phyloP scores from a whole-genome alignment of 176 grass and related monocot species.

The Chloris gayana region DNA sequence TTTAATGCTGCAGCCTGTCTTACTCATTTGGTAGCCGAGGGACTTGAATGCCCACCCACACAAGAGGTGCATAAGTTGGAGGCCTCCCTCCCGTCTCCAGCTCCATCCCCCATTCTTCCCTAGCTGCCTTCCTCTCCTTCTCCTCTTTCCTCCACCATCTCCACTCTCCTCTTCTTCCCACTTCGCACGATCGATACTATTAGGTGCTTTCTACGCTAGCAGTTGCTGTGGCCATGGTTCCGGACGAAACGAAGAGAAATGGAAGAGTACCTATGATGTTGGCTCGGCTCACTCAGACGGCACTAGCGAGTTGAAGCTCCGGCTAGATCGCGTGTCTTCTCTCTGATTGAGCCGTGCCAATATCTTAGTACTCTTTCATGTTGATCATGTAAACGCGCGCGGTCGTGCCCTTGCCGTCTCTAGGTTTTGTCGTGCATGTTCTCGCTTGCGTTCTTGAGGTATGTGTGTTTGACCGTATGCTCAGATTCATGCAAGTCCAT shows the following conservation, averaged over 20 bases:
- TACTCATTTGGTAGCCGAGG: conserved; percentile 79
- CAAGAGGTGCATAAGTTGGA: conserved; percentile 50
- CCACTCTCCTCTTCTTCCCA: neutral
- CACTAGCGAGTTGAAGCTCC: neutral
- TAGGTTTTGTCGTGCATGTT: neutral
- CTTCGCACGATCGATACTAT: no score
- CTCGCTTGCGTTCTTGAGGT: neutral
- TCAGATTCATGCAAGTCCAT: neutral
- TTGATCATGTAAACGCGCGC: neutral
- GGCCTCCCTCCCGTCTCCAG: conserved; percentile 17
- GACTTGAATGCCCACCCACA: conserved; percentile 62
- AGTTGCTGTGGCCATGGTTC: neutral
- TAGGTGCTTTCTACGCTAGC: neutral
- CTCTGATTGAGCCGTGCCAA: conserved; percentile 99
- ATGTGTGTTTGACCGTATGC: neutral
- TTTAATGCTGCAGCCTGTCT: conserved; percentile 95
- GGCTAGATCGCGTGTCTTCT: neutral
- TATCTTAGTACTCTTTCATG: conserved; percentile 95
- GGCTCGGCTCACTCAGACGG: conserved; percentile 85
- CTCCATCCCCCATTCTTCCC: conserved; percentile 5
- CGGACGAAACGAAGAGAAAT: no score
- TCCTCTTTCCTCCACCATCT: neutral
- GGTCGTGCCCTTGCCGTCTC: neutral
- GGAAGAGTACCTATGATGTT: conserved; percentile 81
- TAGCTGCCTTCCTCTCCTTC: neutral